phyloP scores from a whole-genome alignment of 2,329 filamentous ascomycete genomes.

The Didymella sp. region DNA sequence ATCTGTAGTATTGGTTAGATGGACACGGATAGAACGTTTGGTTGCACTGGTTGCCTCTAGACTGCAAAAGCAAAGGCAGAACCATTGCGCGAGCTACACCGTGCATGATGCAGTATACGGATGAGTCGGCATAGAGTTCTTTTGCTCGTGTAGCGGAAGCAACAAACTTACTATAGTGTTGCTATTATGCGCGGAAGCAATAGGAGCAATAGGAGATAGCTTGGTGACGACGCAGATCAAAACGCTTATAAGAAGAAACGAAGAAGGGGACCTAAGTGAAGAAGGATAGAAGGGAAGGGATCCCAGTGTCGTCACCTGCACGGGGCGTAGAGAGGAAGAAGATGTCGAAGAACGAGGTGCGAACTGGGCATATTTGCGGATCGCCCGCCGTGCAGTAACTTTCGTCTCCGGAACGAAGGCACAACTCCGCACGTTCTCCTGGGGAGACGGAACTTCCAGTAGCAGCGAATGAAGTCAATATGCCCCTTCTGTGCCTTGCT shows the following conservation, averaged over 20 bases:
- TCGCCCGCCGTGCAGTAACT: conserved; percentile 40
- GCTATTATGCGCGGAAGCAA: conserved; percentile 2
- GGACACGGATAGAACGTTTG: not conserved
- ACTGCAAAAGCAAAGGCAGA: not conserved
- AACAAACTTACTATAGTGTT: conserved; percentile 8
- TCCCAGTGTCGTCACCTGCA: conserved; percentile 37
- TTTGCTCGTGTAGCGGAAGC: not conserved
- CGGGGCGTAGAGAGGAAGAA: conserved; percentile 36
- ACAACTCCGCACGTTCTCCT: conserved; percentile 41
- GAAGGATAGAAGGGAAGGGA: conserved; percentile 23
- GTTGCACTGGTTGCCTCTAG: not conserved
- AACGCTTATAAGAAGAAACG: conserved; percentile 19
- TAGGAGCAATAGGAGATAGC: conserved; percentile 12
- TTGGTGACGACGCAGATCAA: conserved; percentile 24
- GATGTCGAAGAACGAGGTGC: conserved; percentile 33
- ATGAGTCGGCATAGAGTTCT: not conserved
- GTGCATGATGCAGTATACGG: not conserved
- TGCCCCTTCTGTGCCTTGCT: conserved; percentile 34
- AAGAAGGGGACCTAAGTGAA: conserved; percentile 18
- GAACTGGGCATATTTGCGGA: conserved; percentile 43
- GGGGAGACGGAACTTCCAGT: conserved; percentile 36
- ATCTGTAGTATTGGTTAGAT: conserved; percentile 9
- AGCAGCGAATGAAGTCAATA: conserved; percentile 39
- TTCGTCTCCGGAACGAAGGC: conserved; percentile 32
- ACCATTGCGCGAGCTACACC: not conserved